Percentiles rank a stretch among this genome's conserved stretches.
Evolutionary conservation across 345 rosid genomes (phyloP).

Genomic region (Eutrema yunnanense): DNA sequence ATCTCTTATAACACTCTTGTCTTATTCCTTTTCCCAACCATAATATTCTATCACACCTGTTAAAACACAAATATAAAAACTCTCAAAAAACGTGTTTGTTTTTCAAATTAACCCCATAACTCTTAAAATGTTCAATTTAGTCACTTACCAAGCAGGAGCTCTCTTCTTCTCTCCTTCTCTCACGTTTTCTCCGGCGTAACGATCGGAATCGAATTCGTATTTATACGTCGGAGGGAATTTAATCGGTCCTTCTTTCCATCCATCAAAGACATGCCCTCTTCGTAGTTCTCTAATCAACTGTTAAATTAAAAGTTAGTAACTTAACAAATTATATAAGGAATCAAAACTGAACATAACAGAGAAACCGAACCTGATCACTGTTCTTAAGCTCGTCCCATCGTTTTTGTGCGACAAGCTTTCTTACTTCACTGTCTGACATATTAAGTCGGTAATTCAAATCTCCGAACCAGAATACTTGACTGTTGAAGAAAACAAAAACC

Average conservation of each 20-base stretch:
- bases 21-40: slow-evolving; percentile 82
- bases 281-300: slow-evolving; percentile 75
- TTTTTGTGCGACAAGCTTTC: slow-evolving; percentile 67
- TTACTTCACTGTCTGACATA: slow-evolving; percentile 62
- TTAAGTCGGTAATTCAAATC: slow-evolving; percentile 93
- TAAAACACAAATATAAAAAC: not conserved
- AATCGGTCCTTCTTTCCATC: slow-evolving; percentile 89
- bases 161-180: slow-evolving; percentile 89
- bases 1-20: slow-evolving; percentile 64
- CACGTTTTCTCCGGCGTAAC: slow-evolving; percentile 74
- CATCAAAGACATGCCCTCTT: slow-evolving; percentile 74
- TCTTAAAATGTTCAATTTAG: not conserved
- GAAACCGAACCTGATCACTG: slow-evolving; percentile 65
- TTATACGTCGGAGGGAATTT: slow-evolving; percentile 93
- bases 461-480: slow-evolving; percentile 96
- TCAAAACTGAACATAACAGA: not conserved
- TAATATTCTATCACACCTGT: slow-evolving; percentile 95
- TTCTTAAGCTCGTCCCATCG: slow-evolving; percentile 75
- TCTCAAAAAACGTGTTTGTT: not conserved
- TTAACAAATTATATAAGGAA: not conserved
- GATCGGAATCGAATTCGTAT: slow-evolving; percentile 75
- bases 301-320: not conserved
- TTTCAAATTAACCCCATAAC: not conserved
- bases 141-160: slow-evolving; percentile 92
- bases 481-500: slow-evolving; percentile 25